Base-by-base conservation (phyloP, 2,329 filamentous ascomycete genomes). In the Trichoderma cornu-damae region DNA sequence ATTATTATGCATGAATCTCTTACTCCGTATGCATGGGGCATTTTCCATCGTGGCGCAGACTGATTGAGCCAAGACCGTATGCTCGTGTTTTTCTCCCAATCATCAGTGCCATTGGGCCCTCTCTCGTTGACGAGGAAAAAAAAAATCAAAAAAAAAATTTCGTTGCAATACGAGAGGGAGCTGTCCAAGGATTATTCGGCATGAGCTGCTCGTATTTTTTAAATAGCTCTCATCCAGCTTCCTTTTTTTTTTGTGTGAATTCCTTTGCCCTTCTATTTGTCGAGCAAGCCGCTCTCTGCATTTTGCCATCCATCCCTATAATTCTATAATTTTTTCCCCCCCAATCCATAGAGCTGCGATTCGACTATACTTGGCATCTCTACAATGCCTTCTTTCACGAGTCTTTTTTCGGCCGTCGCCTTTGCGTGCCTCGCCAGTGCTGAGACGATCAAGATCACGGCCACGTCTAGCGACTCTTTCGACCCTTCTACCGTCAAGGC, bases 371-470 rank as follows among this genome's bases (percentile, higher is more conserved):
- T 30, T 24, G 30, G n/a, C 22, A 26, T 20, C n/a, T 18, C 6
- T 24, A 38, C 28, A 22, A 72, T 72, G 69, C 63, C 62, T 61
- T 66, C 64, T 18, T 40, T 73, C 60, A 68, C 63, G 60, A 61
- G 54, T 24, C 12, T 66, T 20, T 40, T 72, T 37, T 58, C 62
- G 18, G 63, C 63, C 11, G 61, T 63, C 12, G 61, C 63, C n/a
- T 12, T 70, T 35, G 64, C 62, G 11, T 62, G 46, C 43, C 49
- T 69, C n/a, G 66, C 61, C 40, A 60, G 58, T 32, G 70, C 70
- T 37, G 63, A 70, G 59, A 71, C 65, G 24, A 67, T 72, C 62
- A 67, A 65, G 37, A 68, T 74, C 55, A 71, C 65, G 12, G 70
- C 70, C 28, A 69, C 63, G 46, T 65, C 63, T 44, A 65, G 67